Percentiles rank a stretch among this genome's conserved stretches.
These are phyloP conservation scores for Prunus salicina DNA, from an alignment of 306 rosid genomes.

Conservation along the genomic window DNA sequence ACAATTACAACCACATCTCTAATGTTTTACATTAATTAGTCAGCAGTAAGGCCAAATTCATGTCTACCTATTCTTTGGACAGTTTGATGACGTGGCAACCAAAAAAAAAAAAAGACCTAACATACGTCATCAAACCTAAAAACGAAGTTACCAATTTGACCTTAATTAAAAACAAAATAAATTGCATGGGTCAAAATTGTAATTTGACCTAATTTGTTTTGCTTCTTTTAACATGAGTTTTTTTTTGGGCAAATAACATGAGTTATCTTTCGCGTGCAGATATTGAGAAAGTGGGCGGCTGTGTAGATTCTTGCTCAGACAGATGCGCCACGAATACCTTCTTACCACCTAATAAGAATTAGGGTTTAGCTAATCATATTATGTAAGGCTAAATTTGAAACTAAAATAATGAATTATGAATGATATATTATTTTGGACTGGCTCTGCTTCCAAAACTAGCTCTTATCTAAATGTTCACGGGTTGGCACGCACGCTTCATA, in stretches of 20 bases:
- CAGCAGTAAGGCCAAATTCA: too few relatives aligned
- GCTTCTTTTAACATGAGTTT: too few relatives aligned
- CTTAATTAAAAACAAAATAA: neutral
- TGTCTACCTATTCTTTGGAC: too few relatives aligned
- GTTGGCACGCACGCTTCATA: too few relatives aligned
- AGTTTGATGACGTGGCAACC: too few relatives aligned
- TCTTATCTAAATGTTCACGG: neutral
- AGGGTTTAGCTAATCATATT: neutral
- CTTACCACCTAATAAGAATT: neutral
- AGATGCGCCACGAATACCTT: neutral
- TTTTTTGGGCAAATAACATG: neutral
- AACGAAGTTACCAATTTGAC: neutral
- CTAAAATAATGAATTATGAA: neutral
- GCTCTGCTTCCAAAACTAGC: neutral
- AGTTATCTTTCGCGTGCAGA: slow-evolving; percentile 14
- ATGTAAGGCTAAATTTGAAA: neutral
- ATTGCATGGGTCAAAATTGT: neutral
- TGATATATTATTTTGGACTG: neutral
- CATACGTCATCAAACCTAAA: neutral
- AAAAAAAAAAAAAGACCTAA: too few relatives aligned
- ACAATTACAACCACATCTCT: too few relatives aligned
- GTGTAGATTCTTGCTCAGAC: slow-evolving; percentile 45
- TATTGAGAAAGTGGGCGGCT: slow-evolving; percentile 31
- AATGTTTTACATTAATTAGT: too few relatives aligned
- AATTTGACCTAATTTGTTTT: too few relatives aligned